These are phyloP conservation scores for Vaccinium corymbosum DNA, from an alignment of 148 eudicot genomes.

Conservation along the genomic window DNA sequence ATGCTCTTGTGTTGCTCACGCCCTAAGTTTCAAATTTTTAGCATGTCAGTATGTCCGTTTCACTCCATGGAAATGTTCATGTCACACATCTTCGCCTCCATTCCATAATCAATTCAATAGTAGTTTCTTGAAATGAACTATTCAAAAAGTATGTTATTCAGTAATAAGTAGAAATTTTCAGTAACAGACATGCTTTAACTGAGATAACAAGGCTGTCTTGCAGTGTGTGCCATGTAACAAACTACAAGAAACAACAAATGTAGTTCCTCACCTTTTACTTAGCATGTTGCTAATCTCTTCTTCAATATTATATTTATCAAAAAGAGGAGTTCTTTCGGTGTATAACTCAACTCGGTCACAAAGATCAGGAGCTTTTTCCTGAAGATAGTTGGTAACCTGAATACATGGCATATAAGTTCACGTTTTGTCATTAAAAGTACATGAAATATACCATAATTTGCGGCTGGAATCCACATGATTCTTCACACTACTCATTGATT, in stretches of 20 bases:
- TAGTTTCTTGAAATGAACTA: not conserved
- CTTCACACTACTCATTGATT: not conserved
- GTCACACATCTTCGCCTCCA: not conserved
- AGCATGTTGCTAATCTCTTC: constrained; percentile 87
- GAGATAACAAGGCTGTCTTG: constrained; percentile 1
- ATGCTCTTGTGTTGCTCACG: not conserved
- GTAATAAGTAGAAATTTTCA: not conserved
- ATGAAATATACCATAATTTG: not conserved
- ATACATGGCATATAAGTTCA: constrained; percentile 15
- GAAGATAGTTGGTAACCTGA: constrained; percentile 95
- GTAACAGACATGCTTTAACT: not conserved
- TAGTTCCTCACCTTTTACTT: constrained; percentile 67
- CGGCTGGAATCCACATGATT: not conserved
- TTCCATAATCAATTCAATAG: not conserved
- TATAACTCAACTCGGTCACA: constrained; percentile 85
- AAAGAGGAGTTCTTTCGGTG: constrained; percentile 67
- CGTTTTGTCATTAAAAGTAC: not conserved
- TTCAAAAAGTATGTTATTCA: not conserved
- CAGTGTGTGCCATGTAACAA: not conserved
- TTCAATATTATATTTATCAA: constrained; percentile 80
- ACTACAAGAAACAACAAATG: not conserved
- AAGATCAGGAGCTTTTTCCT: constrained; percentile 84
- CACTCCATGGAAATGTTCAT: not conserved
- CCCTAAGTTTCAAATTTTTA: not conserved
- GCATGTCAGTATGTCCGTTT: not conserved